Evolutionary conservation across 257 asterid species (phyloP).

Genomic region (Solanum acaule): DNA sequence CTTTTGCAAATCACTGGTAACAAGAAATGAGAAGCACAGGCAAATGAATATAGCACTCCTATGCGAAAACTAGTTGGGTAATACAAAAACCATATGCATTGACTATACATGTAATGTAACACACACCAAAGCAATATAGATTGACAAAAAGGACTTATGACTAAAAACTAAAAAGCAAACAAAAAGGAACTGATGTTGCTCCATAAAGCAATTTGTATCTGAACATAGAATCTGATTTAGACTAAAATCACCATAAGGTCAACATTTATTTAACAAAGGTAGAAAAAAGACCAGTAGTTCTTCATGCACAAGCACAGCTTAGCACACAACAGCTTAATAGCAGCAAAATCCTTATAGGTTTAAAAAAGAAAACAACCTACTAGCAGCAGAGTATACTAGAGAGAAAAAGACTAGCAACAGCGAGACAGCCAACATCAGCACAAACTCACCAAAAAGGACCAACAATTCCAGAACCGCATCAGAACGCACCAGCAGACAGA

Average conservation of each 20-base stretch:
- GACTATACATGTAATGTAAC: background rate
- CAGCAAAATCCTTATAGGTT: background rate
- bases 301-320: background rate
- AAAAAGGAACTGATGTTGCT: background rate
- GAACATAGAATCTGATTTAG: background rate
- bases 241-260: background rate
- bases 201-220: background rate
- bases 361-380: background rate
- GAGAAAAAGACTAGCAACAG: background rate
- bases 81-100: background rate
- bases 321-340: background rate
- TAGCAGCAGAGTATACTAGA: background rate
- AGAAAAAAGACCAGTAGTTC: background rate
- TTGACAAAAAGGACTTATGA: background rate
- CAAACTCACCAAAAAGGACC: background rate
- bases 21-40: background rate
- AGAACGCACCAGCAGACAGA: background rate
- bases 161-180: background rate
- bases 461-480: background rate
- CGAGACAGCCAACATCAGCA: background rate
- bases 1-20: background rate
- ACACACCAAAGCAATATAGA: background rate
- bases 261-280: too few relatives aligned
- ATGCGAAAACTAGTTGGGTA: background rate
- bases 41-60: background rate